phyloP scores from a whole-genome alignment of 2,329 filamentous ascomycete genomes.

The Albophoma yamanashiensis region DNA sequence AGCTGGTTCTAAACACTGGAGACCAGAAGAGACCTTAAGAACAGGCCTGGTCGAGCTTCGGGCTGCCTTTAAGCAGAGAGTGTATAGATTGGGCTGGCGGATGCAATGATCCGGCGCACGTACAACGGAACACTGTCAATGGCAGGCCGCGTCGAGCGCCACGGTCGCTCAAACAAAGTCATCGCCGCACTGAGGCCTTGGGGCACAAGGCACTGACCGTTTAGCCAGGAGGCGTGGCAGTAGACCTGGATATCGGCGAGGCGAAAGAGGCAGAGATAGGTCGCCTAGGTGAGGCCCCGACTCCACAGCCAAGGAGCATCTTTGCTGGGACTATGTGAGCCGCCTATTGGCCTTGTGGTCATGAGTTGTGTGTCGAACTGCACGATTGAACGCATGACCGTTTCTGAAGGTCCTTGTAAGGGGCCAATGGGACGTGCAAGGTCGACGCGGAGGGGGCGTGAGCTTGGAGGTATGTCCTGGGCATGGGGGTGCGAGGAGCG shows the following conservation, averaged over 20 bases:
- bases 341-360: conserved; percentile 16
- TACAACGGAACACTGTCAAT: neutral
- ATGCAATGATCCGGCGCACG: neutral
- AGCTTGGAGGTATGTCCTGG: neutral
- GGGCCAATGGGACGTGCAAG: conserved; percentile 25
- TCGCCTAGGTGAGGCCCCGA: neutral
- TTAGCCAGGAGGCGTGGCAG: neutral
- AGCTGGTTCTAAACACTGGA: neutral
- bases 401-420: conserved; percentile 26
- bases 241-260: neutral
- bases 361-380: conserved; percentile 30
- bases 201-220: neutral
- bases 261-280: neutral
- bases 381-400: conserved; percentile 42
- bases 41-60: neutral
- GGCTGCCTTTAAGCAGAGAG: neutral
- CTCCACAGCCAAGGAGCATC: neutral
- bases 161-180: neutral
- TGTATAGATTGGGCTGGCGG: neutral
- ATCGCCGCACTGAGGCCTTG: neutral
- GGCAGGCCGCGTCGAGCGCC: neutral
- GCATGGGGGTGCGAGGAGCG: neutral
- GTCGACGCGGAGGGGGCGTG: conserved; percentile 16
- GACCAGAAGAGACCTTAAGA: neutral
- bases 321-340: neutral